Base-by-base conservation (phyloP, 495 filamentous ascomycete genomes). In the Pseudotulostoma volvatum region DNA sequence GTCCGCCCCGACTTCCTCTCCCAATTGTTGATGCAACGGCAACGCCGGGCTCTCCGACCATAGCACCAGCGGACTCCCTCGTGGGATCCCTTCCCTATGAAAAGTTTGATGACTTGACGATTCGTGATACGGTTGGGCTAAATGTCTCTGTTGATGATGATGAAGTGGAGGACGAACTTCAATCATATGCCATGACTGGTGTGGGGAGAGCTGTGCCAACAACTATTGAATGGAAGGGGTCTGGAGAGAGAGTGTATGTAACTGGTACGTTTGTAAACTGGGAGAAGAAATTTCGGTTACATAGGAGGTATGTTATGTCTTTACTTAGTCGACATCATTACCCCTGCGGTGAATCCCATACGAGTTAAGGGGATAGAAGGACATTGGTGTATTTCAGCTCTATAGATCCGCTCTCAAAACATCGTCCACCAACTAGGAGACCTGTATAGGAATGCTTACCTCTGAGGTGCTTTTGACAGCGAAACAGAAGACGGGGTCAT, bases 181-280 rank as follows among this genome's bases (percentile, higher is more conserved):
- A 63, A 42, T 56, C 55, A 40, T 68, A 63, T 44, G 53, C 74
- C 25, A 69, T 77, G 21, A 77, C 73, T 13, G 62, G 60, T 11
- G 51, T 58, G 4, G 60, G 61, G 17, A 62, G 53, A 37, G 56
- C 60, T 5, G 79, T 96, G 30, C 84, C 86, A 5, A 93, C 84
- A 9, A 53, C 69, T 21, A 72, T 97, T 28, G 77, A 84, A 57
- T 97, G 88, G 90, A 68, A 64, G 36, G 68, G 76, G 18, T 71
- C 71, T 25, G 81, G 80, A 21, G 73, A 92, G 39, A 90, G 84
- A 61, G 76, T 96, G 40, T 96, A 92, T 55, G 83, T 97, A 28
- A 96, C 92, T 1, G 90, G 90, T 44, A 96, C 92, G 14, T 94
- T 95, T 51, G 87, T 87, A 40, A 77, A 82, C 49, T 97, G 90